Conservation (phyloP, 768 basidiomycete genomes). For the Postia placenta region DNA sequence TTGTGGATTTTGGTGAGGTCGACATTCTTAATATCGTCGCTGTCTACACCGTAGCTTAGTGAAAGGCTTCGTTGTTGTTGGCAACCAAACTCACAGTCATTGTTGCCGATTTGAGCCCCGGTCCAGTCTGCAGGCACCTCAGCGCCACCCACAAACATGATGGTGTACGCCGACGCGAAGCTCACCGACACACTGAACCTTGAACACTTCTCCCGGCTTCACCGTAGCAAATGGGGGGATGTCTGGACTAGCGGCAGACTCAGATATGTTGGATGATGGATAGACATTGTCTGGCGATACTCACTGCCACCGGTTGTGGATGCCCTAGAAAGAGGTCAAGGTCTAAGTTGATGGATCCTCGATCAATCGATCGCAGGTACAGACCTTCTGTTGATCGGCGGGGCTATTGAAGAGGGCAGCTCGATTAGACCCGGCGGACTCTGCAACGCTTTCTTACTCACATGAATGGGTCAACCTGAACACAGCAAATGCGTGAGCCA, state of each 20-base stretch:
- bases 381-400: slow-evolving; percentile 52
- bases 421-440: too few species aligned
- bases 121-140: slow-evolving; percentile 60
- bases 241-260: slow-evolving; percentile 58
- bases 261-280: not conserved
- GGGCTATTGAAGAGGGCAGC: slow-evolving; percentile 27
- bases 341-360: not conserved
- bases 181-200: slow-evolving; percentile 62
- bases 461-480: slow-evolving; percentile 71
- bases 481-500: too few species aligned
- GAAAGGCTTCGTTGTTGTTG: not conserved
- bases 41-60: slow-evolving; percentile 37
- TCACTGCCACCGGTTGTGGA: slow-evolving; percentile 75
- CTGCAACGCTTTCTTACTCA: slow-evolving; percentile 27
- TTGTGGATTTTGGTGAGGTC: slow-evolving; percentile 66
- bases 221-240: slow-evolving; percentile 59
- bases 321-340: slow-evolving; percentile 31
- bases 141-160: not conserved
- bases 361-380: slow-evolving; percentile 4
- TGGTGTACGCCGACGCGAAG: not conserved
- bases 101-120: slow-evolving; percentile 73
- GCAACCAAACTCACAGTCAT: slow-evolving; percentile 45
- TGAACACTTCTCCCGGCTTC: slow-evolving; percentile 66
- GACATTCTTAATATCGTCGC: slow-evolving; percentile 63
- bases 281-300: slow-evolving; percentile 18